Evolutionary conservation across 768 basidiomycete species (phyloP).

Genomic region (Phanerochaete carnosa): DNA sequence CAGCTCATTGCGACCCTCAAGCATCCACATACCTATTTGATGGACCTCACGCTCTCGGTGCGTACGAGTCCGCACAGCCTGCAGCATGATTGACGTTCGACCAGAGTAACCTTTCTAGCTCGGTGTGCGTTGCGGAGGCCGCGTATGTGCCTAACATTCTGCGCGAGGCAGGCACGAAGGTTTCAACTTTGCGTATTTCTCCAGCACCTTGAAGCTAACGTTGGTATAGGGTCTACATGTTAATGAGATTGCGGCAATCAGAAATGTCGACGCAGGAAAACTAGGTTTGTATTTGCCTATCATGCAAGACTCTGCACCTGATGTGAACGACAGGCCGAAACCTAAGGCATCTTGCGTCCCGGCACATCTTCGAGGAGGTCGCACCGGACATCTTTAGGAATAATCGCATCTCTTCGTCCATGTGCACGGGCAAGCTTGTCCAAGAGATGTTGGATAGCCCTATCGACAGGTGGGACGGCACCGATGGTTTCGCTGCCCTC

Average conservation of each 20-base stretch:
- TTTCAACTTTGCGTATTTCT: not conserved
- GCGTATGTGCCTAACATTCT: conserved; percentile 29
- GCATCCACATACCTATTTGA: not conserved
- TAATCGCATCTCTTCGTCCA: conserved; percentile 20
- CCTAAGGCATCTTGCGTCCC: conserved; percentile 25
- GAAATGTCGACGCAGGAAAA: conserved; percentile 20
- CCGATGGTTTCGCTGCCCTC: not conserved
- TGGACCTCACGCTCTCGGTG: not conserved
- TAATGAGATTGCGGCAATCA: conserved; percentile 25
- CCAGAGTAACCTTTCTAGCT: too few species aligned
- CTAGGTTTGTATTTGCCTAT: conserved; percentile 26
- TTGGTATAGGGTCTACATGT: conserved; percentile 26
- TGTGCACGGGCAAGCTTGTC: conserved; percentile 19
- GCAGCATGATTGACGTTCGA: too few species aligned
- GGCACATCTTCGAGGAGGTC: conserved; percentile 30
- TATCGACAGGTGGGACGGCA: conserved; percentile 3
- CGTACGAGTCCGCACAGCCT: not conserved
- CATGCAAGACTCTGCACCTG: too few species aligned
- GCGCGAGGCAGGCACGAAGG: conserved; percentile 26
- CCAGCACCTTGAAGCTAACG: not conserved
- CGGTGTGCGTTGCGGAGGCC: too few species aligned
- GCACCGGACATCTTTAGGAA: conserved; percentile 28
- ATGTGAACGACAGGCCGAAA: too few species aligned
- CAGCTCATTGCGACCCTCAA: conserved; percentile 11
- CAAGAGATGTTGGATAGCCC: conserved; percentile 1